Evolutionary conservation across 768 basidiomycete species (phyloP), one percentile per base, ranked within the genome.

Genomic region (Mycena floridula): DNA sequence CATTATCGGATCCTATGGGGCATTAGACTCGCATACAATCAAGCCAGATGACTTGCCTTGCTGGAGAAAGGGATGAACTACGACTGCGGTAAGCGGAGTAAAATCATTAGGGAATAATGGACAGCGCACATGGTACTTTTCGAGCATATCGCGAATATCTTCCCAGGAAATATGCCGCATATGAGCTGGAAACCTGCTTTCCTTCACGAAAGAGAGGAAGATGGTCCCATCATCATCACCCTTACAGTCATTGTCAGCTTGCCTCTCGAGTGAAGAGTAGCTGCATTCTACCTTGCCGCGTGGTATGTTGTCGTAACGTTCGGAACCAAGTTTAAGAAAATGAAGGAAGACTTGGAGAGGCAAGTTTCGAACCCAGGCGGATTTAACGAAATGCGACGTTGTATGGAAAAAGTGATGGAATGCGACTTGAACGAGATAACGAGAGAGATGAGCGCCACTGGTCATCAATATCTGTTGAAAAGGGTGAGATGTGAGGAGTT

Each of bases 61-160:
- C 71, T 70, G 46, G 74, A 79, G 59, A 89, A 89, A 23, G 87
- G 85, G 45, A 87, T 85, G 59, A 89, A 89, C 85, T 88, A 56
- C 32, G 40, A 46, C 40, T 40, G 25, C 50, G 44, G 48, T 28
- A 50, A 46, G 42, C 35, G 50, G 53, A 54, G 43, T 52, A 41
- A 47, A 50, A 48, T 36, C 35, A 48, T 37, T 47, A 27, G 21
- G 42, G 46, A 44, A 47, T 42, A 43, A 40, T 54, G 28, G 25
- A 28, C 53, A 25, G 60, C 72, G 49, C 52, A 84, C 85, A 64
- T 81, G 76, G 54, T 83, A 87, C 55, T 75, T 81, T 59, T 82
- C 77, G 48, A 89, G 66, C 30, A 87, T 73, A 30, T 78, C 81
- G 43, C 70, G 72, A 48, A 88, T 72, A 26, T 67, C 72, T 50